Percentiles rank a stretch among this genome's conserved stretches.
phyloP scores from a whole-genome alignment of 352 stramenopile genomes.

The Globisporangium cederbergense region DNA sequence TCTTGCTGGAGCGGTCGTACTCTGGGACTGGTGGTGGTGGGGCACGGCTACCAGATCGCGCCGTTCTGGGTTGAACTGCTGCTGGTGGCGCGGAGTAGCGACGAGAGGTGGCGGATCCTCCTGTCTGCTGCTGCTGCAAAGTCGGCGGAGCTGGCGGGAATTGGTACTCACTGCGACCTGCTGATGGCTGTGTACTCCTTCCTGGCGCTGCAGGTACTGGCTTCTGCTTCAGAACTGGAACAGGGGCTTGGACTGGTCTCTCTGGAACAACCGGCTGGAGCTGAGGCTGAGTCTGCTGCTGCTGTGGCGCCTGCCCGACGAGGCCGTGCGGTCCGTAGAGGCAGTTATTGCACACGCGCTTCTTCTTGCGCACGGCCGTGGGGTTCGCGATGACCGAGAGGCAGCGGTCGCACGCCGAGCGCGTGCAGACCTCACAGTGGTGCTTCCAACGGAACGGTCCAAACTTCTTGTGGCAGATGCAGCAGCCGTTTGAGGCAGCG shows the following conservation, averaged over 20 bases:
- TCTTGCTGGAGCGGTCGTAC: slow-evolving; percentile 17
- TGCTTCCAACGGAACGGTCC: slow-evolving; percentile 77
- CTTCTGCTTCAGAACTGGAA: neutral
- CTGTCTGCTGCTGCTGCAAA: neutral
- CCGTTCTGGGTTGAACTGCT: slow-evolving; percentile 14
- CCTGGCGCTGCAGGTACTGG: neutral
- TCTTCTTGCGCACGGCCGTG: slow-evolving; percentile 50
- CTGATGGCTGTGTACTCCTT: neutral
- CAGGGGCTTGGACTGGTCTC: neutral
- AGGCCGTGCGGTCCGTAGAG: slow-evolving; percentile 46
- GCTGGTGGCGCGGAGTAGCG: slow-evolving; percentile 12
- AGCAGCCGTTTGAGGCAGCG: slow-evolving; percentile 28
- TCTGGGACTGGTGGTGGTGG: slow-evolving; percentile 11
- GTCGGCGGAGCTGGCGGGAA: neutral
- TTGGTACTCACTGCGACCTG: neutral
- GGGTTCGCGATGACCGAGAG: slow-evolving; percentile 57
- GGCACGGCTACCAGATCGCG: slow-evolving; percentile 3
- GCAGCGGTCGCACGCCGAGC: slow-evolving; percentile 61
- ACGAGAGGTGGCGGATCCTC: neutral
- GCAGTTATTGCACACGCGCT: slow-evolving; percentile 63
- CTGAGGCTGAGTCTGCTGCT: neutral
- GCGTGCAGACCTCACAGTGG: slow-evolving; percentile 55
- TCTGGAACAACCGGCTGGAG: neutral
- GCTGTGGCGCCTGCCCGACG: slow-evolving; percentile 8
- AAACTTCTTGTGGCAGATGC: slow-evolving; percentile 60